A percentile compares a stretch with the other conserved stretches of the same genome.
These are phyloP conservation scores for Panicum miliaceum DNA, from an alignment of 176 grass and related monocot genomes.

Conservation along the genomic window DNA sequence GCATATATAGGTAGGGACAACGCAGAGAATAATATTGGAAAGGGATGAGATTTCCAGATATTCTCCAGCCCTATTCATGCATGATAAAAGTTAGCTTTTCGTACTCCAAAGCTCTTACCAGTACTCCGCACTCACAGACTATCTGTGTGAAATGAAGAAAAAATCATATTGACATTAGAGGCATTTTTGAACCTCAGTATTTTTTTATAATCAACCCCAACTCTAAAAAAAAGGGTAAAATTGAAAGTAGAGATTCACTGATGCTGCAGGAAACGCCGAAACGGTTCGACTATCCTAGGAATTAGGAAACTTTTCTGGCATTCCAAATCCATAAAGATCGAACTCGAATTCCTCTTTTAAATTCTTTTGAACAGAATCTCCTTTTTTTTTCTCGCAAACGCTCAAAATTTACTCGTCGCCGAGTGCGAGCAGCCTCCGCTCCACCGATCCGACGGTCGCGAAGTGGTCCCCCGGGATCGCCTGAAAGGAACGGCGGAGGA, in stretches of 20 bases:
- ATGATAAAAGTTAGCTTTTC: not conserved
- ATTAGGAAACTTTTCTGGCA: not conserved
- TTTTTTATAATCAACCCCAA: too few species aligned
- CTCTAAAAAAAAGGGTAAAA: too few species aligned
- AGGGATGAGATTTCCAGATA: not conserved
- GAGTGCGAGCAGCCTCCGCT: not conserved
- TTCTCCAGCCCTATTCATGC: not conserved
- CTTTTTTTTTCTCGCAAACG: not conserved
- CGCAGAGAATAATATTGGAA: not conserved
- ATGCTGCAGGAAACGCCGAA: too few species aligned
- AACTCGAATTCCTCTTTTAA: not conserved
- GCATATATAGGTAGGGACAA: not conserved
- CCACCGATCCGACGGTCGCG: not conserved
- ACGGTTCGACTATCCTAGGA: too few species aligned
- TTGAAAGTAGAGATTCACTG: too few species aligned
- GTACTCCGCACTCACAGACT: not conserved
- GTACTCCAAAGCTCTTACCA: not conserved
- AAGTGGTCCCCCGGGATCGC: not conserved
- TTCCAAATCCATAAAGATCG: not conserved
- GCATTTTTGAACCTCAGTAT: not conserved
- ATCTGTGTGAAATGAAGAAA: not conserved
- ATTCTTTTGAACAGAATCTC: not conserved
- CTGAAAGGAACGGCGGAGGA: constrained; percentile 14
- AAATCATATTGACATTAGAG: not conserved
- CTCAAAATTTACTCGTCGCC: not conserved